Base-by-base conservation (phyloP, 2,329 filamentous ascomycete genomes). In the Curvularia sp. region DNA sequence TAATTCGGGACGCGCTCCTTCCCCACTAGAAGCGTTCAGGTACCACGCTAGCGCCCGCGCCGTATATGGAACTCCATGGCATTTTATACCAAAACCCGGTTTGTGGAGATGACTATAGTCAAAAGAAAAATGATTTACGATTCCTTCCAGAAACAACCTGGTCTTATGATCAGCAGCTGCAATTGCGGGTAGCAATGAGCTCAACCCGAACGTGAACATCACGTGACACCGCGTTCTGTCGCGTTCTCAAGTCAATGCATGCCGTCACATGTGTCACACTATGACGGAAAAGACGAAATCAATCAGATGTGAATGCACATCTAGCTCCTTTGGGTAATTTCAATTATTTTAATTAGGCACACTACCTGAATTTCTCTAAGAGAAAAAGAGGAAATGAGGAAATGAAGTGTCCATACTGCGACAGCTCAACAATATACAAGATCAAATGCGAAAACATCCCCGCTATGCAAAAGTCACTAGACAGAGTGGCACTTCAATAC, bases 1-100 rank as follows among this genome's bases (percentile, higher is more conserved):
- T 48, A 57, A 51, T 58, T 35, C 55, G 46, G 42, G 56, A 69
- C 68, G 68, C 68, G 68, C 62, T 60, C 49, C 56, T 57, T 58
- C 59, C 65, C 68, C 64, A 57, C 51, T 65, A 56, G 15, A 57
- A 48, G 22, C 49, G 49, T 55, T 53, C n/a, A 35, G 28, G 46
- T 41, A 49, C 42, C 46, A 48, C 65, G 60, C 63, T 66, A 66
- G 41, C 33, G 26, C 28, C 44, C 28, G 30, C 18, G 30, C 18
- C 1, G 44, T 33, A 35, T 6, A 7, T 18, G 31, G 30, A 31
- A 13, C 28, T 9, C 33, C 44, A 48, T 33, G 9, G 28, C 44
- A 48, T 9, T 33, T 48, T 13, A 24, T 15, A 13, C 18, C 20
- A 10, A 12, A 18, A 28, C 10, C 9, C 12, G 3, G 13, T 28